Base-by-base conservation (phyloP, 179 eudicot species). In the Beta lomatogona region DNA sequence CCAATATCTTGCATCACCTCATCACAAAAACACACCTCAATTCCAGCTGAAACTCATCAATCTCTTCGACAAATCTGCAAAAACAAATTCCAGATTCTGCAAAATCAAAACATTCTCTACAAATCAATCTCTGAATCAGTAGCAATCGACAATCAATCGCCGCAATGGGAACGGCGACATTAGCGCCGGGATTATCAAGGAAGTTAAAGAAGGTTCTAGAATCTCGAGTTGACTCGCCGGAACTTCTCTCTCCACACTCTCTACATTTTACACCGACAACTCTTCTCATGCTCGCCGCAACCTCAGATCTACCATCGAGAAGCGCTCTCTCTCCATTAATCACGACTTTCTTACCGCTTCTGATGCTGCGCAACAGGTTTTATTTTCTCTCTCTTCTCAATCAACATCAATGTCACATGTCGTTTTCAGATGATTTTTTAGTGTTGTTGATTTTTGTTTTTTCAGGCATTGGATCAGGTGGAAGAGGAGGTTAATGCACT, bases 181-280 rank as follows among this genome's bases (percentile, higher is more conserved):
- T 96, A 71, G 99, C 99, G 72, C 99, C 98, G 53, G 99, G 98
- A 50, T 79, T 96, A 45, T 91, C 98, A 0, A 71, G 99, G 89
- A 96, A 96, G 89, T 88, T 94, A 83, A 96, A 94, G 93, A 96
- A 96, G 85, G 99, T 96, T 25, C 81, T 96, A 77, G 98, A 94
- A 45, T 92, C 96, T n/a, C 89, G 98, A 5, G 86, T 92, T 66
- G 99, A 96, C 86, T 89, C 84, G 0, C 90, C 97, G 21, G 98
- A 96, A 80, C 87, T 94, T 74, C 85, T 94, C 96, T 94, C 81
- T 87, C 85, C 80, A 94, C 99, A 13, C 92, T 96, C 36, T 96
- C 99, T 63, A 71, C 82, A 3, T 96, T 96, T 71, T 94, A 94
- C 82, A 55, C 92, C 75, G 94, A 94, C 9, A 96, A 96, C 81